Percentiles rank a stretch among this genome's conserved stretches.
These are phyloP conservation scores for Debaryomycetaceae sp. DNA, from an alignment of 1,139 yeast genomes.

Conservation along the genomic window DNA sequence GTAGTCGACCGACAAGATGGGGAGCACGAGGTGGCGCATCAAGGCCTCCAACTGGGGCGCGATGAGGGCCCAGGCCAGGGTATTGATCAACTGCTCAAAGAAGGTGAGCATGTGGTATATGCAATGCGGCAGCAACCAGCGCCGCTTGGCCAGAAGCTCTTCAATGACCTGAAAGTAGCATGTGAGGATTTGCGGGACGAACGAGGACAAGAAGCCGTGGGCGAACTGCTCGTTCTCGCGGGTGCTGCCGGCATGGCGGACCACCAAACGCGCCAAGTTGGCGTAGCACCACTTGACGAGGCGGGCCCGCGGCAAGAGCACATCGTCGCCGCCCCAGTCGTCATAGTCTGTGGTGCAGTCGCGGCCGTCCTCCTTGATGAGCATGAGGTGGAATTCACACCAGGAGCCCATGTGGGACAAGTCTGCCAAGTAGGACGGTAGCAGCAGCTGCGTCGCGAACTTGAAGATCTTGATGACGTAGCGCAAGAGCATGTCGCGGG, in stretches of 20 bases:
- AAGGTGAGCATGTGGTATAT: conserved; percentile 54
- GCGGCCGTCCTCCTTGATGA: conserved; percentile 35
- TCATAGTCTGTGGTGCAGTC: conserved; percentile 27
- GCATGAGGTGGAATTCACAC: conserved; percentile 52
- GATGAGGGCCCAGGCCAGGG: conserved; percentile 44
- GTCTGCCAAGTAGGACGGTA: conserved; percentile 49
- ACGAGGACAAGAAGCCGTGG: conserved; percentile 34
- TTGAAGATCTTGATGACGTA: conserved; percentile 56
- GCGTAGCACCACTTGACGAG: conserved; percentile 69
- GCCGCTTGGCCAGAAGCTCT: conserved; percentile 43
- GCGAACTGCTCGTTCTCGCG: conserved; percentile 31
- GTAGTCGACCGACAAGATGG: conserved; percentile 46
- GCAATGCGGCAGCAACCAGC: conserved; percentile 52
- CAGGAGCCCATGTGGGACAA: conserved; percentile 45
- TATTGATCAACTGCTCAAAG: conserved; percentile 48
- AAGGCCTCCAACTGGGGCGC: conserved; percentile 49
- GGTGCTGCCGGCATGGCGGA: conserved; percentile 42
- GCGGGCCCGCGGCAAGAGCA: conserved; percentile 40
- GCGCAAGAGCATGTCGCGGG: conserved; percentile 49
- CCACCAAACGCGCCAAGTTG: conserved; percentile 47
- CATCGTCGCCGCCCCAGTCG: conserved; percentile 22
- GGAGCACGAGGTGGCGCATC: conserved; percentile 49
- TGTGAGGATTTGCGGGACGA: conserved; percentile 51
- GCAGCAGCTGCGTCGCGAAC: conserved; percentile 43
- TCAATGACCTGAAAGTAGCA: conserved; percentile 52